Conservation (phyloP, 768 basidiomycete genomes). For the Amylocystis lapponica region DNA sequence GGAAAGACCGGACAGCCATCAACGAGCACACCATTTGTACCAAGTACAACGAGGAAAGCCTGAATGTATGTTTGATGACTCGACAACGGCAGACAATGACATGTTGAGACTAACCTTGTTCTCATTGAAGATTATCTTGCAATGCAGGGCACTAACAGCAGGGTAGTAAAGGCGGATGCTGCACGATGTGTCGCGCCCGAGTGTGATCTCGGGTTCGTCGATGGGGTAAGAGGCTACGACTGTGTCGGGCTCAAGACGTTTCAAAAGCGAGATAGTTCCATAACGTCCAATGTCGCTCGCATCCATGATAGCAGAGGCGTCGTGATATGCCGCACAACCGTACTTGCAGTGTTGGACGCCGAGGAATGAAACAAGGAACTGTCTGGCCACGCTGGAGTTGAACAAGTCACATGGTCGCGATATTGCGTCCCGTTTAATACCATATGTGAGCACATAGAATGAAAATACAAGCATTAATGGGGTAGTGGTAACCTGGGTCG, state of each 20-base stretch:
- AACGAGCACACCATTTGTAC: slow-evolving; percentile 48
- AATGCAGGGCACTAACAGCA: slow-evolving; percentile 56
- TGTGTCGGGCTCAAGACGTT: slow-evolving; percentile 37
- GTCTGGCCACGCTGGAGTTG: no score
- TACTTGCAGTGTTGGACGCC: no score
- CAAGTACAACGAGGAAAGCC: slow-evolving; percentile 66
- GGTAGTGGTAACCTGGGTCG: no score
- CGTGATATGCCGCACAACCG: neutral
- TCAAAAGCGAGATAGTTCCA: slow-evolving; percentile 62
- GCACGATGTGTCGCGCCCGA: slow-evolving; percentile 61
- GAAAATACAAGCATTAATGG: no score
- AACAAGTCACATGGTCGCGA: no score
- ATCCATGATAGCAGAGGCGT: no score
- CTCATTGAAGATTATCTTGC: slow-evolving; percentile 58
- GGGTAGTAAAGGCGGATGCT: slow-evolving; percentile 67
- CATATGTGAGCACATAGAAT: no score
- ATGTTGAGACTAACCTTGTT: slow-evolving; percentile 47
- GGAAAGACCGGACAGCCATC: slow-evolving; percentile 64
- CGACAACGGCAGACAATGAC: no score
- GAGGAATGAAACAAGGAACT: no score
- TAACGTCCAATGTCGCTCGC: slow-evolving; percentile 53
- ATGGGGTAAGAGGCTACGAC: slow-evolving; percentile 67
- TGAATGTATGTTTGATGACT: no score
- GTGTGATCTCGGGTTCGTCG: slow-evolving; percentile 59
- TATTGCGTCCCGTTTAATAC: no score